Evolutionary conservation across 495 filamentous ascomycete genomes (phyloP).

Genomic region (Talaromyces thailandensis): DNA sequence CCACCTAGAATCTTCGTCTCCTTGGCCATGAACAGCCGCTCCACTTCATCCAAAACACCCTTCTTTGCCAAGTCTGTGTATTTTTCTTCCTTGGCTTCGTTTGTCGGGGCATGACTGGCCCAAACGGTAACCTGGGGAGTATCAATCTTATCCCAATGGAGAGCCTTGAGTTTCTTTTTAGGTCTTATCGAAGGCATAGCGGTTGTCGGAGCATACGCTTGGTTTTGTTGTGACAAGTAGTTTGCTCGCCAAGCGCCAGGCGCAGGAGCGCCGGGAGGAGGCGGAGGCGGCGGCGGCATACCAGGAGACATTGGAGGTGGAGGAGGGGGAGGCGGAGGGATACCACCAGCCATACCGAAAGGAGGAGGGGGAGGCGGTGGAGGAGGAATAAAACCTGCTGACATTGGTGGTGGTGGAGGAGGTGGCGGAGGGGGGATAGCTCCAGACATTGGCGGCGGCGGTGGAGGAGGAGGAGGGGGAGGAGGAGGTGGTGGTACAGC

Average conservation of each 20-base stretch:
- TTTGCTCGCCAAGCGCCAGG: slow-evolving; percentile 46
- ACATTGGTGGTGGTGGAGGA: slow-evolving; percentile 35
- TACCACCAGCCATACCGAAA: slow-evolving; percentile 16
- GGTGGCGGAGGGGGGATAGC: slow-evolving; percentile 26
- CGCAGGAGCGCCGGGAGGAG: slow-evolving; percentile 44
- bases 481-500: slow-evolving; percentile 38
- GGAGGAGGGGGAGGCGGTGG: slow-evolving; percentile 42
- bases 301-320: slow-evolving; percentile 40
- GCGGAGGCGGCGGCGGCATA: slow-evolving; percentile 43
- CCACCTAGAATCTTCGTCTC: slow-evolving; percentile 80
- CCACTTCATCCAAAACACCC: slow-evolving; percentile 94
- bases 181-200: slow-evolving; percentile 71
- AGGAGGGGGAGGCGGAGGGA: slow-evolving; percentile 46
- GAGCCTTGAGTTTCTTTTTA: slow-evolving; percentile 98
- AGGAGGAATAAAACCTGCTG: slow-evolving; percentile 33
- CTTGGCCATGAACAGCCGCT: slow-evolving; percentile 94
- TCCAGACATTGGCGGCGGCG: slow-evolving; percentile 29
- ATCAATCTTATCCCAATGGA: slow-evolving; percentile 99
- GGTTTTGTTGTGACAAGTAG: slow-evolving; percentile 37
- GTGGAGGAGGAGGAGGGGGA: slow-evolving; percentile 35
- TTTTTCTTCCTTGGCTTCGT: slow-evolving; percentile 83
- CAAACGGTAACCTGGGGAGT: slow-evolving; percentile 89
- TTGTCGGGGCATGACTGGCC: slow-evolving; percentile 76
- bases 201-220: slow-evolving; percentile 32
- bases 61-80: slow-evolving; percentile 86